Evolutionary conservation across 2,329 filamentous ascomycete genomes (phyloP), one percentile per base, ranked within the genome.

Genomic region (Capronia epimyces): DNA sequence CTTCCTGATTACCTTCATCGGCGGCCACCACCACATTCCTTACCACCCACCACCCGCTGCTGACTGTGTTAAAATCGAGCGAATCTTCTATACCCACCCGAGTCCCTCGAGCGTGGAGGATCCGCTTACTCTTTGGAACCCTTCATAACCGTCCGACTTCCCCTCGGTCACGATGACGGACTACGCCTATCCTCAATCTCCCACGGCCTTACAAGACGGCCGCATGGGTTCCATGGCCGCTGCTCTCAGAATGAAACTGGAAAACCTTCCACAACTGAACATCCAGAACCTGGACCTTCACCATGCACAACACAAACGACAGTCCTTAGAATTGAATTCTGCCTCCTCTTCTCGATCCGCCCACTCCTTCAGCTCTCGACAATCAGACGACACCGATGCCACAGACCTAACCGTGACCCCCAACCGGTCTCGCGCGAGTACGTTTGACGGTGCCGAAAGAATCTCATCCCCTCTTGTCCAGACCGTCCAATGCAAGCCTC

Each of bases 351-450:
- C 57, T 20, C 41, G 49, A 13, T 62, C 59, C 29, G 54, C 55
- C 32, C 44, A 54, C 43, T 62, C 59, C 24, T 59, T 57, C 43
- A 45, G 44, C 16, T 57, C 54, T 4, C 43, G 49, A 41, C 51
- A 53, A n/a, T 59, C 59, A 44, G 56, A 59, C 34, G 54, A 56
- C 34, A 62, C 59, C 44, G 59, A 60, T 32, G 59, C 43, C 16
- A 62, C 59, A 49, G 59, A 57, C 39, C 43, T 60, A 15, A 61
- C 59, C 2, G 50, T 58, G 9, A 61, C 59, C 12, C 59, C 59
- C 9, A 58, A 55, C 31, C 56, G 59, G 18, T 62, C 59, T 37
- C 57, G 59, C 46, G 58, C 59, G 18, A 59, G 52, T 52, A 62
- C 59, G 15, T 57, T 59, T 41, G 52, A 59, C 42, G 55, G 53